Conservation (phyloP, 768 basidiomycete genomes). For the Macrolepiota dolichaula region DNA sequence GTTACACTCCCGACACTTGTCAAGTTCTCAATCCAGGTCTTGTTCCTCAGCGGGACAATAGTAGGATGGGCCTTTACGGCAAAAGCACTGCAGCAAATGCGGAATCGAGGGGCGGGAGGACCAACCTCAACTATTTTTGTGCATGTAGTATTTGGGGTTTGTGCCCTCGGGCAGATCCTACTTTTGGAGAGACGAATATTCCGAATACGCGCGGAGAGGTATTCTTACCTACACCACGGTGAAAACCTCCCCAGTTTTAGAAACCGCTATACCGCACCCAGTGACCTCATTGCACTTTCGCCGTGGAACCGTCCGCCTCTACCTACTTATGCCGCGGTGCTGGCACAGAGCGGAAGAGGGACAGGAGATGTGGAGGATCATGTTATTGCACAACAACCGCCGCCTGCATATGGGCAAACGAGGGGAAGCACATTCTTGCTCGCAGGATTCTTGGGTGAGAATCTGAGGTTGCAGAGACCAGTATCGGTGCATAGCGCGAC, state of each 20-base stretch:
- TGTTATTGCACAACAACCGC: conserved; percentile 63
- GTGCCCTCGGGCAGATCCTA: conserved; percentile 47
- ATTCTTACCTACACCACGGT: conserved; percentile 56
- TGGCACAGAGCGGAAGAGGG: conserved; percentile 64
- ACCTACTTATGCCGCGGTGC: conserved; percentile 67
- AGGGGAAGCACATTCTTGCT: conserved; percentile 65
- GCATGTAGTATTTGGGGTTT: conserved; percentile 59
- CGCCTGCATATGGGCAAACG: conserved; percentile 76
- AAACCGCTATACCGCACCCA: conserved; percentile 19
- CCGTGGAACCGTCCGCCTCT: conserved; percentile 73
- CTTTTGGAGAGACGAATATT: conserved; percentile 64
- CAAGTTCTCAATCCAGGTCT: conserved; percentile 35
- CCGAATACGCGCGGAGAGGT: conserved; percentile 66
- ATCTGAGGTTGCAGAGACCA: conserved; percentile 47
- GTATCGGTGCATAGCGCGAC: conserved; percentile 29
- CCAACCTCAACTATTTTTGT: conserved; percentile 47
- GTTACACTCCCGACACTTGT: conserved; percentile 43
- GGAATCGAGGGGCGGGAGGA: conserved; percentile 18
- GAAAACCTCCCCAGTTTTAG: conserved; percentile 43
- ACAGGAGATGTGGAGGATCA: conserved; percentile 77
- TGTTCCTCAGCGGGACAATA: conserved; percentile 43
- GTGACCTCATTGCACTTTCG: conserved; percentile 40
- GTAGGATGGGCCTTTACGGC: conserved; percentile 52
- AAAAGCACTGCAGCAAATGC: conserved; percentile 14
- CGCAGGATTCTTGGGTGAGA: conserved; percentile 45